Evolutionary conservation across 2,329 filamentous ascomycete genomes (phyloP).

Genomic region (Alternaria rosae): DNA sequence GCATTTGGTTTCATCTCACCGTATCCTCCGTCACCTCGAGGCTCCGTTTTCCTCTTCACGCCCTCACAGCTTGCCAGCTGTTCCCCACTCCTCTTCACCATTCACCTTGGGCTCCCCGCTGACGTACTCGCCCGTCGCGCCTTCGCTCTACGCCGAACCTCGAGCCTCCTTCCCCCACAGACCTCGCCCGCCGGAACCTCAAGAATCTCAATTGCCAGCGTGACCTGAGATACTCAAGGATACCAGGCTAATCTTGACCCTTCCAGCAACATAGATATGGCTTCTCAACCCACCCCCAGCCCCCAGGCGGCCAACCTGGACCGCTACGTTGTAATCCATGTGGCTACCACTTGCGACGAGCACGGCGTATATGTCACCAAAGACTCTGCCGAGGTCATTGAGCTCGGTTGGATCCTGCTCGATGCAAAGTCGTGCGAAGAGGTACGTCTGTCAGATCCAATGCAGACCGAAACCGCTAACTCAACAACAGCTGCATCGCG

Average conservation of each 20-base stretch:
- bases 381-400: constrained; percentile 98
- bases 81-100: constrained; percentile 20
- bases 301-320: constrained; percentile 67
- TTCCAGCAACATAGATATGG: constrained; percentile 28
- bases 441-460: constrained; percentile 59
- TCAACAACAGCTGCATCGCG: constrained; percentile 78
- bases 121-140: constrained; percentile 29
- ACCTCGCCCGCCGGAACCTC: constrained; percentile 7
- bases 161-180: constrained; percentile 18
- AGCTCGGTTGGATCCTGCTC: constrained; percentile 96
- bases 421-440: constrained; percentile 92
- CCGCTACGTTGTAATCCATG: constrained; percentile 97
- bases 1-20: constrained; percentile 36
- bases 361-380: constrained; percentile 99
- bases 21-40: constrained; percentile 28
- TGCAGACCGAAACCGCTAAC: constrained; percentile 13
- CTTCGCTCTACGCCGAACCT: constrained; percentile 14
- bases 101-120: constrained; percentile 36
- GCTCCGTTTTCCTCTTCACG: constrained; percentile 25
- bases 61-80: constrained; percentile 27
- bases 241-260: constrained; percentile 4
- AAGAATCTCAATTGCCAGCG: constrained; percentile 10
- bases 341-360: constrained; percentile 98
- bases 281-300: constrained; percentile 37
- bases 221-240: constrained; percentile 14